Percentiles rank a stretch among this genome's conserved stretches.
These are phyloP conservation scores for Metarhizium humberi DNA, from an alignment of 2,329 filamentous ascomycete species.

Conservation along the genomic window DNA sequence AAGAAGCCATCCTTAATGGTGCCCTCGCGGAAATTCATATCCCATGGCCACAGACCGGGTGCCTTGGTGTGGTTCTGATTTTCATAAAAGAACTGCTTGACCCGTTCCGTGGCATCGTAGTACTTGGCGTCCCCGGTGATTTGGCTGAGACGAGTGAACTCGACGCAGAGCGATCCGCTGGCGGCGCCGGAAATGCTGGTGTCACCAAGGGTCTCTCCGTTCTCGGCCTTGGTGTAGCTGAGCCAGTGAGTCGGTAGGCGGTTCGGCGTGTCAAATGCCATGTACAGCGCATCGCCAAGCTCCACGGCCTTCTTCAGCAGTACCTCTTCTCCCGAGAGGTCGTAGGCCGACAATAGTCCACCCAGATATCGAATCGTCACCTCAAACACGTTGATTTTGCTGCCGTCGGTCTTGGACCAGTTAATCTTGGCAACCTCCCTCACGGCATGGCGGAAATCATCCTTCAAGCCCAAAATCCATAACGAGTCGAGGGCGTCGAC, in stretches of 20 bases:
- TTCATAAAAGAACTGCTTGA: slow-evolving; percentile 57
- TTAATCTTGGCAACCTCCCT: slow-evolving; percentile 40
- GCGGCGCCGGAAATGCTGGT: slow-evolving; percentile 31
- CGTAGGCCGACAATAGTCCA: slow-evolving; percentile 42
- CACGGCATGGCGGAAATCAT: slow-evolving; percentile 46
- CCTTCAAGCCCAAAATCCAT: slow-evolving; percentile 48
- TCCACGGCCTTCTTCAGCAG: slow-evolving; percentile 42
- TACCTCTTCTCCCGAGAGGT: slow-evolving; percentile 35
- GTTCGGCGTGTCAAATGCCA: slow-evolving; percentile 45
- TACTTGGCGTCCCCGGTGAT: slow-evolving; percentile 64
- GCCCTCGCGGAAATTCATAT: slow-evolving; percentile 51
- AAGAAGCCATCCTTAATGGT: slow-evolving; percentile 29
- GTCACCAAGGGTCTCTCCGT: slow-evolving; percentile 27
- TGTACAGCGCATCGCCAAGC: slow-evolving; percentile 43
- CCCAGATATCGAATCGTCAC: slow-evolving; percentile 49
- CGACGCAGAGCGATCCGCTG: slow-evolving; percentile 59
- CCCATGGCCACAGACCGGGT: slow-evolving; percentile 64
- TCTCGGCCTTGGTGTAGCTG: slow-evolving; percentile 31
- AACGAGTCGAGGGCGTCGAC: slow-evolving; percentile 51
- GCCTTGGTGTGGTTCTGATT: slow-evolving; percentile 58
- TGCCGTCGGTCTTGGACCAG: slow-evolving; percentile 37
- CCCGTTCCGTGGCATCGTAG: slow-evolving; percentile 66
- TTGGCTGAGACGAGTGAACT: slow-evolving; percentile 68
- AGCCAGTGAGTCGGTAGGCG: slow-evolving; percentile 38
- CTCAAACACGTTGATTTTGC: slow-evolving; percentile 49